Evolutionary conservation across 208 protist genomes (phyloP).

Genomic region (Leishmania arabica): DNA sequence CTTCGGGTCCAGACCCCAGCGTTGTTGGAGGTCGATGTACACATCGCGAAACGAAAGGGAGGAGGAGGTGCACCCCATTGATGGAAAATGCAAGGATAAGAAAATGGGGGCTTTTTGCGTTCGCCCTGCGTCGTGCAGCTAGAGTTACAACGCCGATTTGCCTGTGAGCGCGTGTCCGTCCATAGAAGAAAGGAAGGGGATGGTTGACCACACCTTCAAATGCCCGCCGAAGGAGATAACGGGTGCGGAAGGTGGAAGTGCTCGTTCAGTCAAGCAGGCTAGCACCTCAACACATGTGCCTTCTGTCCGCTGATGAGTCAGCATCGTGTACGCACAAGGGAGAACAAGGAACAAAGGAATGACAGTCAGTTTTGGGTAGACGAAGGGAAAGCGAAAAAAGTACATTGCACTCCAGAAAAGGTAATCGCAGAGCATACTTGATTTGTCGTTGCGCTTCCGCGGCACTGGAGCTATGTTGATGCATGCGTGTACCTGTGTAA

Average conservation of each 20-base stretch:
- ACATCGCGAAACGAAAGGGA: conserved; percentile 27
- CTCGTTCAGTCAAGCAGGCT: neutral
- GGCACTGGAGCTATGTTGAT: neutral
- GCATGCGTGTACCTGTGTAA: neutral
- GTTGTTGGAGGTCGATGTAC: conserved; percentile 17
- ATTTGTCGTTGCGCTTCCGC: neutral
- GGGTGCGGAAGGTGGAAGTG: neutral
- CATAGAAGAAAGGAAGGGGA: neutral
- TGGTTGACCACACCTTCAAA: neutral
- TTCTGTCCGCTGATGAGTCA: neutral
- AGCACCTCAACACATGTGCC: neutral
- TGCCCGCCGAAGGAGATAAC: neutral
- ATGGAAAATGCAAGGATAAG: neutral
- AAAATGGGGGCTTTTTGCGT: neutral
- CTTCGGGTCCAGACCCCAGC: conserved; percentile 21
- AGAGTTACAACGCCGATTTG: neutral
- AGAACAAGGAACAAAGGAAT: neutral
- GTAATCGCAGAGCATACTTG: neutral
- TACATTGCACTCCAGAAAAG: neutral
- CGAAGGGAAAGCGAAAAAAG: neutral
- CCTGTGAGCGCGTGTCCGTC: neutral
- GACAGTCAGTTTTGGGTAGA: neutral
- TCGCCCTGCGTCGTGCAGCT: neutral
- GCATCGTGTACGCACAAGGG: neutral
- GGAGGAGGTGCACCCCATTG: conserved; percentile 31